Evolutionary conservation across 2,329 filamentous ascomycete genomes (phyloP), one percentile per base, ranked within the genome.

Genomic region (Didymosphaeria variabile): DNA sequence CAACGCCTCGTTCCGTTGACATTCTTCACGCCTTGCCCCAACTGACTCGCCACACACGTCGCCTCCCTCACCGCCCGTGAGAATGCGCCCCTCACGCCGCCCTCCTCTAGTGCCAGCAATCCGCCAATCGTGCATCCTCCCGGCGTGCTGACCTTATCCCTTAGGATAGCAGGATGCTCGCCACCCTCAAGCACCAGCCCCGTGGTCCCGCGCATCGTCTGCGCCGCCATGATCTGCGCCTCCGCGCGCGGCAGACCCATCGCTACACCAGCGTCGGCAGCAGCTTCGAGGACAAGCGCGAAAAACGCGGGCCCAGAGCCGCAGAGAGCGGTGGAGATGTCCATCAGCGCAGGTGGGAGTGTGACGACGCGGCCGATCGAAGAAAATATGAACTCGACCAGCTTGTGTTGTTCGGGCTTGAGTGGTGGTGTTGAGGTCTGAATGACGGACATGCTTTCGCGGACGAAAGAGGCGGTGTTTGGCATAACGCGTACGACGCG

Each of bases 401-500:
- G 83, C 19, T 72, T 61, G 72, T 85, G 81, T 32, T 84, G 84
- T 19, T 82, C 79, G 1, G 82, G 73, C 5, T 85, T 81, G 15
- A 92, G 81, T 3, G 88, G 84, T 9, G 88, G 87, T 9, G 81
- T 82, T 7, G 85, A 83, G 0, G 85, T 88, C 51, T 87, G 88
- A 67, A 97, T 90, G 57, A 95, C 83, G 9, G 82, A 94, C 91
- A 95, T 95, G 68, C 87, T 89, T 78, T 96, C 90, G 50, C 91
- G 82, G 60, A 96, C 90, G 52, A 91, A 85, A 29, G 89, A 89
- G 12, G 92, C 92, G 0, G 91, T 94, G 81, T 96, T 96, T 68
- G 92, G 92, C 87, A 96, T 93, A 57, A 90, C 92, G 34, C 92
- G 85, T 5, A 96, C 89, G 47, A 95, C 84, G 45, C 86, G 83